phyloP scores from a whole-genome alignment of 306 rosid species.

The Cucurbita moschata region DNA sequence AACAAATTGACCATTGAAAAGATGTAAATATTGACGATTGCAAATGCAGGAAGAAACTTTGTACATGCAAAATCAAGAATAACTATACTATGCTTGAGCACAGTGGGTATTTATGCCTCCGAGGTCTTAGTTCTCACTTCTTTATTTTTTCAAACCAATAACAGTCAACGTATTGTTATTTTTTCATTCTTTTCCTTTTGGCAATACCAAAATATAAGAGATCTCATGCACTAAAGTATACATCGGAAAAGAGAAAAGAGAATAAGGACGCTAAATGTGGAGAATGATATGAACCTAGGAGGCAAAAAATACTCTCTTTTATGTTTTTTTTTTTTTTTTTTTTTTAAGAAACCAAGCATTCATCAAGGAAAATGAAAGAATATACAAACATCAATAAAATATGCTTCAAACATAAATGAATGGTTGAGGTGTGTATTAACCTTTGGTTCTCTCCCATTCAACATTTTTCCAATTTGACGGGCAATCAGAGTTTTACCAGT shows the following conservation, averaged over 20 bases:
- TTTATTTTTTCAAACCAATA: background rate
- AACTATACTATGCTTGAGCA: background rate
- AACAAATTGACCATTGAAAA: background rate
- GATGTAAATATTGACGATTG: background rate
- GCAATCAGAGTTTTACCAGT: constrained; percentile 99
- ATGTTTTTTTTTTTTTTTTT: too few relatives aligned
- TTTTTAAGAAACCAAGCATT: too few relatives aligned
- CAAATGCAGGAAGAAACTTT: background rate
- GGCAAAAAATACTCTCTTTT: background rate
- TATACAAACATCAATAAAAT: background rate
- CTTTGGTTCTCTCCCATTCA: constrained; percentile 98
- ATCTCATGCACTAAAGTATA: background rate
- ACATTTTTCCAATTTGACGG: constrained; percentile 93
- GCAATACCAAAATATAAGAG: background rate
- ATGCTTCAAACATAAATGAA: background rate
- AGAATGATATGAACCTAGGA: background rate
- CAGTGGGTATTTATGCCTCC: background rate
- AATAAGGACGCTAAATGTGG: background rate
- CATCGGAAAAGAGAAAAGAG: background rate
- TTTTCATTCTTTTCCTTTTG: background rate
- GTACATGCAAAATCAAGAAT: background rate
- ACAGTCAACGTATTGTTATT: background rate
- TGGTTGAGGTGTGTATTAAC: constrained; percentile 20
- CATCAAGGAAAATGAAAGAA: background rate
- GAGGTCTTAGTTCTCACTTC: background rate